Conservation (phyloP, 2,329 filamentous ascomycete species). For the Diaporthe ampelina region DNA sequence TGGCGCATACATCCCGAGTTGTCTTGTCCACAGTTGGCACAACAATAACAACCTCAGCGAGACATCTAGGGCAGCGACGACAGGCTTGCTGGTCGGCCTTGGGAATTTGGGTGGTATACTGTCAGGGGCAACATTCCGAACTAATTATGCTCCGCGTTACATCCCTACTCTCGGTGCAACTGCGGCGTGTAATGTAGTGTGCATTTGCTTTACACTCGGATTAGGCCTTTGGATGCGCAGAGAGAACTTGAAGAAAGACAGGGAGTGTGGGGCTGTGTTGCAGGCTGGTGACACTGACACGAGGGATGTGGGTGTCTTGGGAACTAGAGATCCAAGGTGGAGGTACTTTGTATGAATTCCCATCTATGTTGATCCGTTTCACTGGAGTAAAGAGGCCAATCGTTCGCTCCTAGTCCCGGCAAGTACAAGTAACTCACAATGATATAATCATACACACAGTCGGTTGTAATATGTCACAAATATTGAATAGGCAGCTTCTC, state of each 20-base stretch:
- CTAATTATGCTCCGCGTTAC: constrained; percentile 63
- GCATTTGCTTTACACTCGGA: constrained; percentile 54
- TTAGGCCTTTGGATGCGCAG: constrained; percentile 61
- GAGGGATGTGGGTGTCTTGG: constrained; percentile 51
- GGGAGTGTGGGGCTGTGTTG: constrained; percentile 52
- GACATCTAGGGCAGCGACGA: constrained; percentile 62
- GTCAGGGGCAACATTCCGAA: constrained; percentile 60
- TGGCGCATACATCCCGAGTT: constrained; percentile 61
- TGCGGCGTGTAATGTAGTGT: constrained; percentile 54
- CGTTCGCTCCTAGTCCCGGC: too few species aligned
- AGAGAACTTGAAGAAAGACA: constrained; percentile 58
- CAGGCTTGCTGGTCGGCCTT: constrained; percentile 61
- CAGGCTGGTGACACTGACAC: constrained; percentile 56
- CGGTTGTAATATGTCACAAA: background rate
- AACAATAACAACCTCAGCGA: constrained; percentile 68
- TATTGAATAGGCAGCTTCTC: background rate
- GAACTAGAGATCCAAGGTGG: constrained; percentile 55
- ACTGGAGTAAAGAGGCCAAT: too few species aligned
- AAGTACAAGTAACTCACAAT: too few species aligned
- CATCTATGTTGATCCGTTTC: background rate
- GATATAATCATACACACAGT: background rate
- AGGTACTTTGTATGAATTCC: constrained; percentile 48
- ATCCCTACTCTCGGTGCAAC: constrained; percentile 61
- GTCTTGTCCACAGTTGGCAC: constrained; percentile 64
- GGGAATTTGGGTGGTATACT: constrained; percentile 64